phyloP scores from a whole-genome alignment of 495 filamentous ascomycete genomes.

The Aspergillus biplanus region DNA sequence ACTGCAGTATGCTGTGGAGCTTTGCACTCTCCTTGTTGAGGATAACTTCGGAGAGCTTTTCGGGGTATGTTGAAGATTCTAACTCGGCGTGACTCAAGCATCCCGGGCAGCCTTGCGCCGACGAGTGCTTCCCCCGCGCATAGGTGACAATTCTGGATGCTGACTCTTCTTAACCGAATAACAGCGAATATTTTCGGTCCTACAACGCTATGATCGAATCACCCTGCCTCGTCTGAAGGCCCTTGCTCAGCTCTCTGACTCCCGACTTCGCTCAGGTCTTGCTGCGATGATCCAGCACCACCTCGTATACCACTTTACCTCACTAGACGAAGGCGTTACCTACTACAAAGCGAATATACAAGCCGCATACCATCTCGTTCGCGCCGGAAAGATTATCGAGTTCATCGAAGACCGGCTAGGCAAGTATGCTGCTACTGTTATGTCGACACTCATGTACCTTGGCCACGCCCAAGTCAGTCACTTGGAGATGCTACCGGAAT shows the following conservation, averaged over 20 bases:
- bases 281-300: slow-evolving; percentile 86
- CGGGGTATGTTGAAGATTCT: slow-evolving; percentile 65
- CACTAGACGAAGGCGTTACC: slow-evolving; percentile 62
- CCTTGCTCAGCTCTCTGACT: slow-evolving; percentile 66
- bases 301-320: slow-evolving; percentile 74
- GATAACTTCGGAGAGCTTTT: slow-evolving; percentile 88
- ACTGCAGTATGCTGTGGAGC: slow-evolving; percentile 66
- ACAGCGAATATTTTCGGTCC: slow-evolving; percentile 77
- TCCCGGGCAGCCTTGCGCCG: neutral
- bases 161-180: slow-evolving; percentile 12
- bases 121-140: too few species aligned
- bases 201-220: slow-evolving; percentile 79
- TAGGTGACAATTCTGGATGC: neutral
- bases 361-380: slow-evolving; percentile 76
- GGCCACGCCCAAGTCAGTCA: slow-evolving; percentile 78
- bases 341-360: slow-evolving; percentile 79
- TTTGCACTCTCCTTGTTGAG: slow-evolving; percentile 85
- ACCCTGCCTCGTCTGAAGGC: slow-evolving; percentile 65
- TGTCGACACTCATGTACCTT: slow-evolving; percentile 72
- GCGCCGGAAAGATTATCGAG: slow-evolving; percentile 80
- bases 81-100: neutral
- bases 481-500: slow-evolving; percentile 54
- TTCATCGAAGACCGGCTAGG: slow-evolving; percentile 73
- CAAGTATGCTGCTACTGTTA: slow-evolving; percentile 65
- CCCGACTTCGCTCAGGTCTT: slow-evolving; percentile 76